Percentiles rank a stretch among this genome's conserved stretches.
Conservation (phyloP, 257 asterid genomes). For the Ballota nigra region DNA sequence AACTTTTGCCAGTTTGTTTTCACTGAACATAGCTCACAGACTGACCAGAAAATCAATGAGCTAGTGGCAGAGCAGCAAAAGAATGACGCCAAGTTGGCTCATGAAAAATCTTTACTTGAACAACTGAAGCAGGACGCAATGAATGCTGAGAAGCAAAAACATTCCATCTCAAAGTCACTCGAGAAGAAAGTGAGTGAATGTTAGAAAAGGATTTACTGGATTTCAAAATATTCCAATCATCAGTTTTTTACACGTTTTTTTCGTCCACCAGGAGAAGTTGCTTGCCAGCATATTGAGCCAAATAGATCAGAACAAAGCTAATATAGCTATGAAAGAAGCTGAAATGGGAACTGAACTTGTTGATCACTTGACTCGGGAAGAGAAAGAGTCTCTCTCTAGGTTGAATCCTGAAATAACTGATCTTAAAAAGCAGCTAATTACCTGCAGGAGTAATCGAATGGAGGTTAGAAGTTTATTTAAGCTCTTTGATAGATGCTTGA, state of each 20-base stretch:
- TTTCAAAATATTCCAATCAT: conserved; percentile 8
- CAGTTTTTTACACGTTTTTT: conserved; percentile 4
- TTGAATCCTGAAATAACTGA: conserved; percentile 88
- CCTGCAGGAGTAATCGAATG: conserved; percentile 75
- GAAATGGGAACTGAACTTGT: conserved; percentile 98
- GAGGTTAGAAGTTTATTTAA: conserved; percentile 58
- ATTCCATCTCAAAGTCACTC: conserved; percentile 70
- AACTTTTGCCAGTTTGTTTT: conserved; percentile 41
- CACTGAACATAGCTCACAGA: conserved; percentile 70
- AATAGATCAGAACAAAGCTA: conserved; percentile 82
- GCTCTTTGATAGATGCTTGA: conserved; percentile 1
- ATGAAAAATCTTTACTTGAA: conserved; percentile 78
- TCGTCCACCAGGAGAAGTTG: conserved; percentile 72
- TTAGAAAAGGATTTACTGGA: conserved; percentile 1
- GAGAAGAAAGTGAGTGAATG: conserved; percentile 71
- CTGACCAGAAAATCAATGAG: conserved; percentile 86
- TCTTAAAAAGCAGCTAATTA: conserved; percentile 69
- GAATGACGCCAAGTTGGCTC: conserved; percentile 94
- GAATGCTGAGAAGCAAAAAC: conserved; percentile 80
- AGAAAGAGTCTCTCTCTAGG: conserved; percentile 76
- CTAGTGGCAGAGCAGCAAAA: conserved; percentile 96
- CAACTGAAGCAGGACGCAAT: conserved; percentile 79
- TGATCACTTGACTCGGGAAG: conserved; percentile 92
- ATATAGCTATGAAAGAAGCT: conserved; percentile 70
- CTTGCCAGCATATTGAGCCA: conserved; percentile 74